phyloP scores from a whole-genome alignment of 2,329 filamentous ascomycete species.

The Fusarium domesticum region DNA sequence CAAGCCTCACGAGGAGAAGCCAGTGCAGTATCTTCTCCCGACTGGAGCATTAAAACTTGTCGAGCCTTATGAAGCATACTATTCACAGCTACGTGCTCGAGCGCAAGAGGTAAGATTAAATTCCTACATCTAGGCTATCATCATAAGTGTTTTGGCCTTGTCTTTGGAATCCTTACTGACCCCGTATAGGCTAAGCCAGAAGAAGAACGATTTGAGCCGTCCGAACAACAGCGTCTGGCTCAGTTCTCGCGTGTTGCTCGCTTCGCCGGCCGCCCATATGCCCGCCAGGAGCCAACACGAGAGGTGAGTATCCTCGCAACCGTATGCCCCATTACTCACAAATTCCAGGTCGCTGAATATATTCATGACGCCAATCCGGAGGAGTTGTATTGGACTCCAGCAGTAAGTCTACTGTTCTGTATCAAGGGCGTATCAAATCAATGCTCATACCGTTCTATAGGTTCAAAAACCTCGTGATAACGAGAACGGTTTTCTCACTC shows the following conservation, averaged over 20 bases:
- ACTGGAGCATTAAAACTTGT: slow-evolving; percentile 6
- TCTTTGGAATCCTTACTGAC: background rate
- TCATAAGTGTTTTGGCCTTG: background rate
- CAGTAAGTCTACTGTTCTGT: slow-evolving; percentile 6
- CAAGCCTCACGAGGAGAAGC: background rate
- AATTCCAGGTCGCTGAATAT: background rate
- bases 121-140: background rate
- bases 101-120: slow-evolving; percentile 10
- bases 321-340: background rate
- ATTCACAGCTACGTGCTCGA: slow-evolving; percentile 2
- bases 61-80: slow-evolving; percentile 2
- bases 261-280: slow-evolving; percentile 8
- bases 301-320: background rate
- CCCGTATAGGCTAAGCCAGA: too few species aligned
- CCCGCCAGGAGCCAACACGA: background rate
- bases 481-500: slow-evolving; percentile 12
- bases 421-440: background rate
- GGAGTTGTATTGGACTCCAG: slow-evolving; percentile 8
- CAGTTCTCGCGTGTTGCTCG: slow-evolving; percentile 8
- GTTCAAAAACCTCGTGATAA: slow-evolving; percentile 16
- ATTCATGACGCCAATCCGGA: background rate
- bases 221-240: background rate
- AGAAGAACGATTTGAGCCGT: background rate
- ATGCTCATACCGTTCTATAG: background rate
- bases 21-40: slow-evolving; percentile 2